Evolutionary conservation across 2,329 filamentous ascomycete genomes (phyloP).

Genomic region (Fusarium neocosmosporiellum): DNA sequence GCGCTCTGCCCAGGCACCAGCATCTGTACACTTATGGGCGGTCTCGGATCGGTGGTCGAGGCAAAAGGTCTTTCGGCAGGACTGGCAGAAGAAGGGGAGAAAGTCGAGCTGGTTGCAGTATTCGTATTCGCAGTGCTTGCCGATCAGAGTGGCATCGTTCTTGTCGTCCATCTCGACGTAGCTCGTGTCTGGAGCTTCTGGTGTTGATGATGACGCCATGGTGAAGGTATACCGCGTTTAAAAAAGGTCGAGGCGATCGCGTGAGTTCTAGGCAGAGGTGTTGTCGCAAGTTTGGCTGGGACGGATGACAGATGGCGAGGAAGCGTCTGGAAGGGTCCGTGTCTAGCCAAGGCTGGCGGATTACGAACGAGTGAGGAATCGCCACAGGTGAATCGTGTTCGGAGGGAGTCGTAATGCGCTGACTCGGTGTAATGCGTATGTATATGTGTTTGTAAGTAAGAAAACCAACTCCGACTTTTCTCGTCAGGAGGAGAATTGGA

Average conservation of each 20-base stretch:
- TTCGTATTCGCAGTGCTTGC: constrained; percentile 88
- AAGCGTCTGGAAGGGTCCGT: constrained; percentile 50
- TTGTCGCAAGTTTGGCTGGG: constrained; percentile 41
- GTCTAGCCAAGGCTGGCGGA: constrained; percentile 43
- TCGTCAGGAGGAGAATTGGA: constrained; percentile 2
- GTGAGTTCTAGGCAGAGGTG: constrained; percentile 41
- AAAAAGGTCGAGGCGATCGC: constrained; percentile 6
- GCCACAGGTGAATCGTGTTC: constrained; percentile 6
- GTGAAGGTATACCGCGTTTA: constrained; percentile 37
- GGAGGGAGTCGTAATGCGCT: background rate
- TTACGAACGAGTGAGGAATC: constrained; percentile 13
- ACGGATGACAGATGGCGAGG: constrained; percentile 42
- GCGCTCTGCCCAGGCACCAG: constrained; percentile 71
- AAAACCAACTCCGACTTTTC: background rate
- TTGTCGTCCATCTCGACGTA: constrained; percentile 79
- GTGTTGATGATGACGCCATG: constrained; percentile 66
- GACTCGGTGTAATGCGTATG: background rate
- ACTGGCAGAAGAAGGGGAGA: constrained; percentile 93
- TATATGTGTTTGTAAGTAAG: background rate
- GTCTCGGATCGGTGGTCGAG: constrained; percentile 92
- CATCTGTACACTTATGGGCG: constrained; percentile 75
- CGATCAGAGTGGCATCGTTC: constrained; percentile 84
- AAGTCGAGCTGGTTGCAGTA: constrained; percentile 98
- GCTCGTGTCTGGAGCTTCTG: constrained; percentile 59
- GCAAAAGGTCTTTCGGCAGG: constrained; percentile 86